Base-by-base conservation (phyloP, 495 filamentous ascomycete species). In the Aspergillus ostianus region DNA sequence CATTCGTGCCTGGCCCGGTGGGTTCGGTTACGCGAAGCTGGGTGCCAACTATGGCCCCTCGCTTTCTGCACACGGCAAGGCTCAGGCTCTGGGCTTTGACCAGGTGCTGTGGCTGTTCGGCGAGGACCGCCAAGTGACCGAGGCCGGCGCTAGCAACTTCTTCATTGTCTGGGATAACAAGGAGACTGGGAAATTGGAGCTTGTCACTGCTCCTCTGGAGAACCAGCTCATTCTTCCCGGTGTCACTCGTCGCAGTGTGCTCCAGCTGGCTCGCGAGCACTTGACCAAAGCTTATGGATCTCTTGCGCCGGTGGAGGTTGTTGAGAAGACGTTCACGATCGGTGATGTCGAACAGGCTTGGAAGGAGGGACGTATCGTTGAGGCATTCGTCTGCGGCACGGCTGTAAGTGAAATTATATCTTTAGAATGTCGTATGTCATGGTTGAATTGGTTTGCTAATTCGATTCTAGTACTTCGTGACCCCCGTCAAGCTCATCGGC, bases 91-190 rank as follows among this genome's bases (percentile, higher is more conserved):
- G 56, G 92, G 92, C 4, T 96, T 86, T 63, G 82, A 92, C 65
- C 92, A 96, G 79, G 88, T 96, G 30, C 82, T 97, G n/a, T 97
- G 92, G 92, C 80, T 97, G 52, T 92, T 93, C 62, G 90, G 89
- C 3, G 72, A 80, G 49, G 77, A 92, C 47, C 83, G 85, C 13
- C 82, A 84, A 65, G 89, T 95, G 47, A 97, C 92, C 6, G 92
- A 97, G 76, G 92, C 92, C 1, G 92, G 92, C n/a, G 91, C 91
- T 10, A 87, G 83, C 57, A 96, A 96, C 72, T 96, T 97, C 79
- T 96, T 97, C 73, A 81, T 96, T 12, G 78, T 96, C 23, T 91
- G 90, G 89, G 82, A 82, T 61, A 87, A 84, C 30, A 81, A 78
- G 68, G 82, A 88, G 52, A 82, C 74, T 1, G 86, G 85, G 3